phyloP scores from a whole-genome alignment of 2,329 filamentous ascomycete species.

The Sclerotinia glacialis region DNA sequence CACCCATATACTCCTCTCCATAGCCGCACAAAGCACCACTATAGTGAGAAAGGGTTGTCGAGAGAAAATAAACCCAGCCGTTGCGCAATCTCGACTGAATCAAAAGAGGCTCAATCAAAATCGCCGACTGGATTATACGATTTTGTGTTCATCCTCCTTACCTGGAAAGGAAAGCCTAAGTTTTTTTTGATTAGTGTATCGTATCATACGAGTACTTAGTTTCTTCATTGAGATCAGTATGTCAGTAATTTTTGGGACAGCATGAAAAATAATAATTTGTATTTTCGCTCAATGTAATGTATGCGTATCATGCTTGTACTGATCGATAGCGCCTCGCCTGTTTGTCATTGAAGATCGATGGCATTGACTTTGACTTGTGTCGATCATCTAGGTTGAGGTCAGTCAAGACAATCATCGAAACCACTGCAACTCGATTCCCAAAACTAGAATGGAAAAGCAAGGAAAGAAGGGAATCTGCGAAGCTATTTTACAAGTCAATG shows the following conservation, averaged over 20 bases:
- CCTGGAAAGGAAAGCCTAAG: neutral
- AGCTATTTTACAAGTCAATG: slow-evolving; percentile 22
- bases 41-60: slow-evolving; percentile 23
- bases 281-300: slow-evolving; percentile 9
- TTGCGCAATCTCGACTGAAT: slow-evolving; percentile 46
- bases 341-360: slow-evolving; percentile 18
- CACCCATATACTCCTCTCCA: slow-evolving; percentile 46
- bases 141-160: slow-evolving; percentile 12
- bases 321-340: slow-evolving; percentile 20
- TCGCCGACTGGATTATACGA: slow-evolving; percentile 4
- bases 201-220: neutral
- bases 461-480: neutral
- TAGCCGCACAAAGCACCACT: slow-evolving; percentile 47
- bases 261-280: slow-evolving; percentile 6
- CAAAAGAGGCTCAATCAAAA: slow-evolving; percentile 27
- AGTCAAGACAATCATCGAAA: slow-evolving; percentile 15
- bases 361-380: slow-evolving; percentile 21
- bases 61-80: slow-evolving; percentile 43
- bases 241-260: slow-evolving; percentile 10
- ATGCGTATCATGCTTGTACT: slow-evolving; percentile 15
- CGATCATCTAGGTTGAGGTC: slow-evolving; percentile 21
- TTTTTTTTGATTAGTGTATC: neutral
- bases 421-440: neutral
- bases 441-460: neutral
- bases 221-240: neutral